phyloP scores from a whole-genome alignment of 1,139 yeast species.

The Suhomyces terraborum region DNA sequence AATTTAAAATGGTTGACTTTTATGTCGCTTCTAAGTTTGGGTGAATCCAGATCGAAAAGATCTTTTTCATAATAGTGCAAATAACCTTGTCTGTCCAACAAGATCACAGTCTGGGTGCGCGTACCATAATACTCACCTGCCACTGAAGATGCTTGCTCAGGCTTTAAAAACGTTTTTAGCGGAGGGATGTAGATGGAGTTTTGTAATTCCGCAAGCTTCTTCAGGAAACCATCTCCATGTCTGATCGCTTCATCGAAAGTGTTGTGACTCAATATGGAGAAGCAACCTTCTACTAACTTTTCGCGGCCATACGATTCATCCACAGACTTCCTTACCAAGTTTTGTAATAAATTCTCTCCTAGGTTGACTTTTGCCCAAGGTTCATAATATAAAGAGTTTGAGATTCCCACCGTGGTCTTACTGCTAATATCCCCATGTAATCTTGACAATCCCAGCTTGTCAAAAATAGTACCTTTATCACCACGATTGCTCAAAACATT shows the following conservation, averaged over 20 bases:
- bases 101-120: slow-evolving; percentile 79
- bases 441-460: slow-evolving; percentile 13
- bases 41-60: slow-evolving; percentile 32
- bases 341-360: slow-evolving; percentile 51
- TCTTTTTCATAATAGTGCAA: slow-evolving; percentile 44
- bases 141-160: slow-evolving; percentile 15
- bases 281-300: slow-evolving; percentile 50
- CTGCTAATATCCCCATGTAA: slow-evolving; percentile 18
- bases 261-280: slow-evolving; percentile 54
- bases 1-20: slow-evolving; percentile 14
- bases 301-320: slow-evolving; percentile 34
- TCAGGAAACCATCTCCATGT: slow-evolving; percentile 27
- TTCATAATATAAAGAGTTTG: slow-evolving; percentile 60
- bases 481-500: slow-evolving; percentile 57
- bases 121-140: slow-evolving; percentile 76
- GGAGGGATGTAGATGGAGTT: slow-evolving; percentile 77
- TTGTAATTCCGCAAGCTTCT: slow-evolving; percentile 47
- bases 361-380: slow-evolving; percentile 74
- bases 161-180: slow-evolving; percentile 26
- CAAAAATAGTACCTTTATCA: slow-evolving; percentile 34
- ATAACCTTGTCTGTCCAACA: slow-evolving; percentile 53
- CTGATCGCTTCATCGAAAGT: slow-evolving; percentile 37
- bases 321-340: slow-evolving; percentile 36
- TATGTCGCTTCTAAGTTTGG: slow-evolving; percentile 10
- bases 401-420: slow-evolving; percentile 51